Evolutionary conservation across 2,329 filamentous ascomycete genomes (phyloP).

Genomic region (Ceratocystis harringtonii): DNA sequence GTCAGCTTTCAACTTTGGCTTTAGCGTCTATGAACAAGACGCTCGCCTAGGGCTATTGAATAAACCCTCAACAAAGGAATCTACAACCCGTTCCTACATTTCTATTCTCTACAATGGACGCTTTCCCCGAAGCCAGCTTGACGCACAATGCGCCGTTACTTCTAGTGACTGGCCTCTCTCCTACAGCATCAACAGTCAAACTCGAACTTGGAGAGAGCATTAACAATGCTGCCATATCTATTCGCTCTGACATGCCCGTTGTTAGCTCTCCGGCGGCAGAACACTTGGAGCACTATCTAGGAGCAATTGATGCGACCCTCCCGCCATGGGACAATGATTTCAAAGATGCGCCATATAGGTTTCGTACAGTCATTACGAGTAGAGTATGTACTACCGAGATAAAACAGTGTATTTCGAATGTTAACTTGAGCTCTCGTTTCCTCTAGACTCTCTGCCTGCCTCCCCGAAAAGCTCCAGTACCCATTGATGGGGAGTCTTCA

Average conservation of each 20-base stretch:
- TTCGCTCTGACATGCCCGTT: slow-evolving; percentile 56
- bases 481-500: slow-evolving; percentile 35
- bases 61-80: background rate
- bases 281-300: slow-evolving; percentile 50
- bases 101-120: slow-evolving; percentile 46
- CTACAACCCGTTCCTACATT: background rate
- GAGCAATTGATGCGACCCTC: slow-evolving; percentile 46
- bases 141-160: slow-evolving; percentile 77
- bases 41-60: background rate
- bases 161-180: slow-evolving; percentile 58
- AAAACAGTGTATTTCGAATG: slow-evolving; percentile 7
- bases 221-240: slow-evolving; percentile 6
- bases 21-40: background rate
- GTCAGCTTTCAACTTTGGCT: too few relatives aligned
- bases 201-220: slow-evolving; percentile 7
- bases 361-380: slow-evolving; percentile 58
- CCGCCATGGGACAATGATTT: slow-evolving; percentile 53
- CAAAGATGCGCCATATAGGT: slow-evolving; percentile 37
- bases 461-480: slow-evolving; percentile 40
- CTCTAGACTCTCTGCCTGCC: slow-evolving; percentile 40
- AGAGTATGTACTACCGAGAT: slow-evolving; percentile 45
- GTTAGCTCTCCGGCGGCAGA: slow-evolving; percentile 51
- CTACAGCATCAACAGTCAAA: background rate
- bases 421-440: background rate
- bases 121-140: slow-evolving; percentile 63